Evolutionary conservation across 2,329 filamentous ascomycete species (phyloP), one percentile per base, ranked within the genome.

Genomic region (Colletotrichum theobromicola): DNA sequence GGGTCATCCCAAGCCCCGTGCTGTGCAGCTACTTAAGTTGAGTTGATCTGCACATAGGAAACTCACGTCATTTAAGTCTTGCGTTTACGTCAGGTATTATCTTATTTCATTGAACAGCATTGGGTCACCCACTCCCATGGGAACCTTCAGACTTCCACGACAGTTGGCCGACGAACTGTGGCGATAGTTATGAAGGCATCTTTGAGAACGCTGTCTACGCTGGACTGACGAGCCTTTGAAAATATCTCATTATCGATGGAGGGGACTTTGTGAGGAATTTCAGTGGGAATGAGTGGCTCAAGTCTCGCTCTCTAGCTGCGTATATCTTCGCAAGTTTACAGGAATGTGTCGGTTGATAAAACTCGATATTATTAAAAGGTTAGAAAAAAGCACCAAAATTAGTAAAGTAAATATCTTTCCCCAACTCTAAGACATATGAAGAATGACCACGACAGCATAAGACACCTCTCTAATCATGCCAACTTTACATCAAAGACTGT

Each of bases 31-130:
- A 18, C 58, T 32, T 61, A 24, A 61, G n/a, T 32, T 34, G 58
- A 35, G 58, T 34, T 61, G 32, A 61, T 61, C 58, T 61, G n/a
- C 42, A 34, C n/a, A 34, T 16, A 32, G 16, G 34, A 15, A 32
- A 32, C 32, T 61, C 58, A 34, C 28, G 12, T 61, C n/a, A 34
- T 37, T 61, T 61, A 34, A 34, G 30, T 34, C 30, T 61, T 24
- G 58, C 28, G 30, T 61, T 61, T 61, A 61, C 18, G 18, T 21
- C 30, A 61, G 12, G 28, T 15, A 61, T 24, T 50, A 50, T 21
- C 42, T 50, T 50, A 50, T 50, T 21, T 50, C 42, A 12, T 21
- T 50, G 10, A 13, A 21, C 42, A n/a, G 42, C 13, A n/a, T 50
- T 50, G 42, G n/a, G 42, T 50, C 42, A 6, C 10, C 42, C 42